Base-by-base conservation (phyloP, 2,329 filamentous ascomycete species). In the Chaetomium sp. region DNA sequence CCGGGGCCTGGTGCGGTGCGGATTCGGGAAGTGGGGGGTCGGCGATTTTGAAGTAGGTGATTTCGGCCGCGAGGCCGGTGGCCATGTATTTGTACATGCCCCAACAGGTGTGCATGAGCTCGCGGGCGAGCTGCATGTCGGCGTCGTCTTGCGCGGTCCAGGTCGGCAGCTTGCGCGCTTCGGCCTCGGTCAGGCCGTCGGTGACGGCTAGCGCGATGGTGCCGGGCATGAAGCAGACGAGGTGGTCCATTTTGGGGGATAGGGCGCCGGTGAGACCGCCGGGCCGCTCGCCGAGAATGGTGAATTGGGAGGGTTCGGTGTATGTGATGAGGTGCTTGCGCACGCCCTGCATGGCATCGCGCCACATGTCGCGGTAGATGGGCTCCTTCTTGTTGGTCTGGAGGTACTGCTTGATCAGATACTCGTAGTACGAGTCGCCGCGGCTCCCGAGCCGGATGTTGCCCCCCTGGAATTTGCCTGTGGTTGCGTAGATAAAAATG, bases 351-450 rank as follows among this genome's bases (percentile, higher is more conserved):
- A 99, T 76, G 11, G 90, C 80, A 68, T 99, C 88, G 41, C 92
- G 80, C 91, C 95, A 99, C 85, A 99, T 89, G 11, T 94, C 88
- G 61, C 86, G 78, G 71, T 99, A 99, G 12, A 97, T 74, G 0
- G 84, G 78, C 69, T 99, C 92, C 66, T 91, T 79, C 68, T 88
- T 84, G 55, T 88, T 89, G 10, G 94, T 99, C 71, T 99, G 94
- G 19, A 96, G 79, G 69, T 95, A 97, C 70, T 99, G 94, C 75
- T 99, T 99, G 76, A 97, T 95, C 50, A 99, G 82, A 70, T 99
- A 99, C 73, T 99, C 90, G 73, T 99, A 99, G 74, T 97, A 99
- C 48, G 91, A 96, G 74, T 99, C 94, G 46, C 94, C 94, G 59
- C 94, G 84, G 69, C 90, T 96, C 41, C 94, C 94, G 27, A 97